A percentile compares a stretch with the other conserved stretches of the same genome.
These are phyloP conservation scores for Pyrenophora tritici-repentis DNA, from an alignment of 2,329 filamentous ascomycete species.

Conservation along the genomic window DNA sequence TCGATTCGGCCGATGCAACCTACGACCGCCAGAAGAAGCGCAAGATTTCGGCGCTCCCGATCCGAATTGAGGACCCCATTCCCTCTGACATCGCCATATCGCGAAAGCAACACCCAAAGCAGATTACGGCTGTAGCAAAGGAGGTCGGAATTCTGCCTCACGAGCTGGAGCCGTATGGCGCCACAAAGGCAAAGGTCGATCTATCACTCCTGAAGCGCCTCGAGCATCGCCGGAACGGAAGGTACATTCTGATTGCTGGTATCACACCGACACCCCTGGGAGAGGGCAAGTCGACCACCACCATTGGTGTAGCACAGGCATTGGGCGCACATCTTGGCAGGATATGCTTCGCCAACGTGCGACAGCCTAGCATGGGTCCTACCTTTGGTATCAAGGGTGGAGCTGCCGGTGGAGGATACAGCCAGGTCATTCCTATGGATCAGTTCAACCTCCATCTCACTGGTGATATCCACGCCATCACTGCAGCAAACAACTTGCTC, in stretches of 20 bases:
- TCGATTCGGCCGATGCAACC: conserved; percentile 79
- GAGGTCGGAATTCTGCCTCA: conserved; percentile 87
- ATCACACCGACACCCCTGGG: conserved; percentile 96
- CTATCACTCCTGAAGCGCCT: conserved; percentile 80
- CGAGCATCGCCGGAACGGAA: conserved; percentile 83
- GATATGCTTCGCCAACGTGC: conserved; percentile 92
- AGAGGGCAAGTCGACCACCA: conserved; percentile 98
- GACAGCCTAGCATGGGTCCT: conserved; percentile 94
- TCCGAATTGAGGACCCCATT: conserved; percentile 79
- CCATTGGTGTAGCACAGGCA: conserved; percentile 92
- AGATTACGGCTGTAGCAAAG: conserved; percentile 79
- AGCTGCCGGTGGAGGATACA: conserved; percentile 95
- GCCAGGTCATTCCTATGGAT: conserved; percentile 99
- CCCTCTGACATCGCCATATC: conserved; percentile 97
- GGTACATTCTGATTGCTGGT: conserved; percentile 90
- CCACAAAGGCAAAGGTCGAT: conserved; percentile 95
- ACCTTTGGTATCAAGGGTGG: conserved; percentile 99
- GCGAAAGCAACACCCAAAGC: conserved; percentile 86
- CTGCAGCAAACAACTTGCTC: conserved; percentile 94
- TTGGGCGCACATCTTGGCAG: conserved; percentile 85
- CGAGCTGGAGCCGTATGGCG: conserved; percentile 92
- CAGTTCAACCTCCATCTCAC: conserved; percentile 99
- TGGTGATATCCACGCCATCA: conserved; percentile 96
- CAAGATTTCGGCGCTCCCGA: conserved; percentile 77
- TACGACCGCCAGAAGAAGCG: conserved; percentile 83